phyloP scores from a whole-genome alignment of 345 rosid genomes.

The Cardamine chenopodiifolia region DNA sequence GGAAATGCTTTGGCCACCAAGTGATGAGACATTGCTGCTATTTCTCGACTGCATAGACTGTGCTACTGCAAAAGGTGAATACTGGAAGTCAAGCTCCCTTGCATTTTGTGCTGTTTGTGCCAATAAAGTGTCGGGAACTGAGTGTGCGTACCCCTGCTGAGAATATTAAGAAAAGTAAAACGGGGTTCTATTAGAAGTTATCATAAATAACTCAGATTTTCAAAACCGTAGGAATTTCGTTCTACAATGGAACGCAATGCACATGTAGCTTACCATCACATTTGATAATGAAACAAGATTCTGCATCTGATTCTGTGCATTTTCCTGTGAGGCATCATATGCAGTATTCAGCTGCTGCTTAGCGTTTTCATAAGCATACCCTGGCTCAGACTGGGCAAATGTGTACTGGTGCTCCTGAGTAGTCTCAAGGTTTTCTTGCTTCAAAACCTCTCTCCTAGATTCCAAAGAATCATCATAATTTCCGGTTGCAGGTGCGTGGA shows the following conservation, averaged over 20 bases:
- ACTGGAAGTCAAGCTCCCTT: constrained; percentile 82
- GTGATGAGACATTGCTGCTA: constrained; percentile 64
- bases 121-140: constrained; percentile 75
- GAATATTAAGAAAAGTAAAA: background rate
- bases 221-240: background rate
- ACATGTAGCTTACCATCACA: constrained; percentile 65
- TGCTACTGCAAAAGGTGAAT: constrained; percentile 71
- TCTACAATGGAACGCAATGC: background rate
- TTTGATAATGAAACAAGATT: constrained; percentile 66
- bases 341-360: constrained; percentile 62
- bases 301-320: constrained; percentile 64
- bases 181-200: background rate
- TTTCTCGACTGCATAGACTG: constrained; percentile 73
- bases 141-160: constrained; percentile 69
- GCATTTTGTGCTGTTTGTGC: constrained; percentile 70
- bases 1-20: constrained; percentile 69
- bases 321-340: constrained; percentile 61
- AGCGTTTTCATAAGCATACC: constrained; percentile 61
- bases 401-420: constrained; percentile 68
- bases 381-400: constrained; percentile 68
- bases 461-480: constrained; percentile 65
- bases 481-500: constrained; percentile 52
- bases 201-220: background rate
- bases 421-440: constrained; percentile 65
- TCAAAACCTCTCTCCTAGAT: constrained; percentile 63